A percentile compares a stretch with the other conserved stretches of the same genome.
phyloP scores from a whole-genome alignment of 2,329 filamentous ascomycete species.

The Colletotrichum sp. region DNA sequence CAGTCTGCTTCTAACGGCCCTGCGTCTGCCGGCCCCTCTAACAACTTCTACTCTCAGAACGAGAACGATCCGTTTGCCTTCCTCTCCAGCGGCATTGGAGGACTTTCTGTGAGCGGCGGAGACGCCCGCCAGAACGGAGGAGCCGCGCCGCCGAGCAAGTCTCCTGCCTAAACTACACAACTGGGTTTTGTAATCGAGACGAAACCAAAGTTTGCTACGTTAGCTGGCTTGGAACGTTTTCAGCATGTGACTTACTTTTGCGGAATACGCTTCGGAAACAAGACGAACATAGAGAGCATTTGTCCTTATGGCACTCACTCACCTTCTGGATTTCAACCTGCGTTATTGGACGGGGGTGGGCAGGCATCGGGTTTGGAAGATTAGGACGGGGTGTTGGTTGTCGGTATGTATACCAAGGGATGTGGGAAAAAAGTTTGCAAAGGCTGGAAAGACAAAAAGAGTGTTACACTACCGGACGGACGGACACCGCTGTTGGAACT shows the following conservation, averaged over 20 bases:
- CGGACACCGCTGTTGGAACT: conserved; percentile 30
- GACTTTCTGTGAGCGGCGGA: conserved; percentile 71
- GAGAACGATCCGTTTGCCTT: conserved; percentile 83
- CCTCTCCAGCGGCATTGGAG: conserved; percentile 74
- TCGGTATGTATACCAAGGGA: conserved; percentile 27
- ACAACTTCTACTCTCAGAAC: conserved; percentile 68
- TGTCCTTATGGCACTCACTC: conserved; percentile 47
- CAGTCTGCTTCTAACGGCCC: conserved; percentile 84
- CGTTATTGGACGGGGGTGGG: conserved; percentile 38
- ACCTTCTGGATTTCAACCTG: conserved; percentile 46
- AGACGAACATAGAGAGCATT: conserved; percentile 50
- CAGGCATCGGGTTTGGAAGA: conserved; percentile 45
- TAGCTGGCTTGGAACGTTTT: conserved; percentile 29
- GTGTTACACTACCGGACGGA: conserved; percentile 29
- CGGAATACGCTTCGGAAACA: conserved; percentile 42
- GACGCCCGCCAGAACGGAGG: conserved; percentile 68
- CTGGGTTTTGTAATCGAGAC: conserved; percentile 12
- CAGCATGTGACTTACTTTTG: conserved; percentile 25
- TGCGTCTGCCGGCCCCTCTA: conserved; percentile 75
- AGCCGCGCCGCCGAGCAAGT: conserved; percentile 61
- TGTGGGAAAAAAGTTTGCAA: conserved; percentile 38
- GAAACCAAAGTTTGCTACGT: conserved; percentile 26
- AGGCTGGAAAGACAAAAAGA: conserved; percentile 47
- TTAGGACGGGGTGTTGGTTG: conserved; percentile 34
- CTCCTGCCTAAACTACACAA: conserved; percentile 52